phyloP scores from a whole-genome alignment of 2,329 filamentous ascomycete species.

The Sarocladiaceae sp. region DNA sequence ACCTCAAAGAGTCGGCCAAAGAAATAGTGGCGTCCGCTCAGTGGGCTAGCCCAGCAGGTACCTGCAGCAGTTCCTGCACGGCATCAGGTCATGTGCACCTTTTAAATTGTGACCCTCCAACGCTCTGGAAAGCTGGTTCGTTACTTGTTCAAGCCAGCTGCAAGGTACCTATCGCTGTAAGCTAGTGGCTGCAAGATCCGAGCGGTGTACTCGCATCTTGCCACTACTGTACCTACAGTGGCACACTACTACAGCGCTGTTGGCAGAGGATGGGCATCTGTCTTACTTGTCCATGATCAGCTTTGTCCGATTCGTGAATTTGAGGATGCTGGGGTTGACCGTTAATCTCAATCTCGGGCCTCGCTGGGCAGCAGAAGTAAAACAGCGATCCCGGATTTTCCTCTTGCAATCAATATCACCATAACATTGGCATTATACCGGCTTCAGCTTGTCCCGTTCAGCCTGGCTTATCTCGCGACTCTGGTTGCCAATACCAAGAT shows the following conservation, averaged over 20 bases:
- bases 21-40: background rate
- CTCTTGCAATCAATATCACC: too few relatives aligned
- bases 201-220: background rate
- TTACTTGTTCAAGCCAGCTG: too few relatives aligned
- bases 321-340: too few relatives aligned
- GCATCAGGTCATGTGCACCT: conserved; percentile 7
- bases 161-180: too few relatives aligned
- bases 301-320: too few relatives aligned
- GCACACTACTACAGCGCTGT: background rate
- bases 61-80: conserved; percentile 8
- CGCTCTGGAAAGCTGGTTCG: background rate
- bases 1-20: too few relatives aligned
- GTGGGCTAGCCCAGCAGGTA: background rate
- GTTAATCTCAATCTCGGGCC: background rate
- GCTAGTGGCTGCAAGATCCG: too few relatives aligned
- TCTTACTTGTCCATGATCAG: background rate
- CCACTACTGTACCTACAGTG: background rate
- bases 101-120: background rate
- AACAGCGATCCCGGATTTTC: too few relatives aligned
- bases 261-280: background rate
- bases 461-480: too few relatives aligned
- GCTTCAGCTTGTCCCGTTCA: background rate
- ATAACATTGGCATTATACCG: background rate
- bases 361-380: background rate
- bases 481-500: too few relatives aligned